Conservation (phyloP, 2,329 filamentous ascomycete genomes). For the Dactylonectria macrodidyma region DNA sequence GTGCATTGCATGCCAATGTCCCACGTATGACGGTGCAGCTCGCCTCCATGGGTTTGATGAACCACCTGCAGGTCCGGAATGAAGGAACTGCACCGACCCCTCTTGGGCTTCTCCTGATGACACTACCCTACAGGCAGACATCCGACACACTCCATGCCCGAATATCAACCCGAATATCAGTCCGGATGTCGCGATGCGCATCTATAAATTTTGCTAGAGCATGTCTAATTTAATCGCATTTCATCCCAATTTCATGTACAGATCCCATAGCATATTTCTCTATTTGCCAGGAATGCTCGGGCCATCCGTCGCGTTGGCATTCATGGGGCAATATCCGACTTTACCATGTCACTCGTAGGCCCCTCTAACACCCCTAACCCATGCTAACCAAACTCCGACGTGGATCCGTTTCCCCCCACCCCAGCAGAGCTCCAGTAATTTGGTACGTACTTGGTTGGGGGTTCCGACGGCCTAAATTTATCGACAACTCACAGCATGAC, state of each 20-base stretch:
- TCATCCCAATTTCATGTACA: constrained; percentile 2
- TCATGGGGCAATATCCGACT: constrained; percentile 7
- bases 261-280: constrained; percentile 8
- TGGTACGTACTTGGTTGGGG: no score
- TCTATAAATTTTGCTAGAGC: no score
- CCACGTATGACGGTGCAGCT: constrained; percentile 12
- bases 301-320: constrained; percentile 20
- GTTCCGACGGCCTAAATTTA: constrained; percentile 15
- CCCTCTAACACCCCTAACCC: constrained; percentile 10
- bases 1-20: constrained; percentile 24
- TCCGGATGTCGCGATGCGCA: no score
- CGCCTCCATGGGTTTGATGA: constrained; percentile 26
- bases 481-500: constrained; percentile 7
- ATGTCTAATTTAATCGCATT: not conserved
- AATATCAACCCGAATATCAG: no score
- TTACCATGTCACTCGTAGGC: not conserved
- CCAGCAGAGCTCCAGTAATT: constrained; percentile 18
- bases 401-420: constrained; percentile 1
- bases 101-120: not conserved
- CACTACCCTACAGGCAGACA: constrained; percentile 20
- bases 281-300: constrained; percentile 19
- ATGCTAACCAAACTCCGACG: not conserved
- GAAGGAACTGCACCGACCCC: not conserved
- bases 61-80: constrained; percentile 7
- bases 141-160: not conserved